These are phyloP conservation scores for Penicillium paxilli DNA, from an alignment of 495 filamentous ascomycete species.

Conservation along the genomic window DNA sequence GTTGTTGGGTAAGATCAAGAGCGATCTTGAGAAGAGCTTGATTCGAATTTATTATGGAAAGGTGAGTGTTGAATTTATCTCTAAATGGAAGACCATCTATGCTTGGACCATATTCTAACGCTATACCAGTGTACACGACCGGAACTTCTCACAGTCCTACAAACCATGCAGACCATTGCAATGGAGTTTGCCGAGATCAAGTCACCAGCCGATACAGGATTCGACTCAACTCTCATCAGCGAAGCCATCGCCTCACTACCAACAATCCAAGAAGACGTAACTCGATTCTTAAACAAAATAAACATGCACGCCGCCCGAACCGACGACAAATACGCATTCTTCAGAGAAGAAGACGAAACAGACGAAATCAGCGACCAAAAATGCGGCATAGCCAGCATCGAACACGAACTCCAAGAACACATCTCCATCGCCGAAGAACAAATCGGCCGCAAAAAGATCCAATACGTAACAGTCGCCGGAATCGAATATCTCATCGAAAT, in stretches of 20 bases:
- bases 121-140: conserved; percentile 71
- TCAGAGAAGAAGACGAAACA: conserved; percentile 80
- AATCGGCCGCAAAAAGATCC: conserved; percentile 65
- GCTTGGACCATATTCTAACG: conserved; percentile 19
- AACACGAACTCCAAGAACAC: conserved; percentile 81
- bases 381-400: conserved; percentile 86
- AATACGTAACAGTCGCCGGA: conserved; percentile 78
- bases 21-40: conserved; percentile 86
- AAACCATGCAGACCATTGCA: conserved; percentile 79
- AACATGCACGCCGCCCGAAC: conserved; percentile 78
- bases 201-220: conserved; percentile 66
- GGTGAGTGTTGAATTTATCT: conserved; percentile 26
- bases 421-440: conserved; percentile 68
- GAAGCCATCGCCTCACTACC: conserved; percentile 76
- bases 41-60: conserved; percentile 97
- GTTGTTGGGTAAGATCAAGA: conserved; percentile 68
- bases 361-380: conserved; percentile 86
- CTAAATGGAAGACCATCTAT: not conserved
- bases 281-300: conserved; percentile 77
- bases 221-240: conserved; percentile 68
- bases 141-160: conserved; percentile 81
- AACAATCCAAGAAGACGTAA: conserved; percentile 67
- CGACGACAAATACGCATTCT: conserved; percentile 94
- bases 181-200: conserved; percentile 69
- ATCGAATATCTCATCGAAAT: conserved; percentile 97